Conservation (phyloP, 2,329 filamentous ascomycete genomes). For the Paraphoma sp. region DNA sequence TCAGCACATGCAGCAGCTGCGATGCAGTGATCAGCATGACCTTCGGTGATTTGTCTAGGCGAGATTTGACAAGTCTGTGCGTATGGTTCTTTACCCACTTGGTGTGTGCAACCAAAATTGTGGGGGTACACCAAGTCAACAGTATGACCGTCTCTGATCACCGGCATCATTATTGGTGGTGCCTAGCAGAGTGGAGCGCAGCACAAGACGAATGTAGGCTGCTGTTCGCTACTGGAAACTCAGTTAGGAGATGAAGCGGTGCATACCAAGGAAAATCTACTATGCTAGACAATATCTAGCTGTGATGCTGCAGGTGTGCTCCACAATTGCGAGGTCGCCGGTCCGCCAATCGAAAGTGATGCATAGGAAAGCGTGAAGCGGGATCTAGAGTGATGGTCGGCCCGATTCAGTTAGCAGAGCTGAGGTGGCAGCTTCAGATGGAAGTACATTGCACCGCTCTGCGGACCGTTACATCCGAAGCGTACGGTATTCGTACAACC, state of each 20-base stretch:
- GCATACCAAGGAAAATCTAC: constrained; percentile 10
- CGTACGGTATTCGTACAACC: neutral
- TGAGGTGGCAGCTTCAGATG: neutral
- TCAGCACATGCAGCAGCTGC: constrained; percentile 11
- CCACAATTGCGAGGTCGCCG: constrained; percentile 7
- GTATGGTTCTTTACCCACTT: neutral
- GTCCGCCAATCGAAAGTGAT: constrained; percentile 3
- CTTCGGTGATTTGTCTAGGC: constrained; percentile 13
- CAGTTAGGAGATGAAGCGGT: constrained; percentile 3
- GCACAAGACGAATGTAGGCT: constrained; percentile 6
- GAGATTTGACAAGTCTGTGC: neutral
- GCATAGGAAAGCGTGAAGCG: neutral
- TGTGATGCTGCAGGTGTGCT: constrained; percentile 1
- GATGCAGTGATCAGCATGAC: constrained; percentile 19
- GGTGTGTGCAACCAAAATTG: constrained; percentile 3
- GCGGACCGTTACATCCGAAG: neutral
- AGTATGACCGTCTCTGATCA: constrained; percentile 11
- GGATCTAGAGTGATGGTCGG: neutral
- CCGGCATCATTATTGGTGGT: constrained; percentile 19
- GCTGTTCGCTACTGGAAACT: constrained; percentile 18
- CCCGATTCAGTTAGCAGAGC: neutral
- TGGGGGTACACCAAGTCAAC: constrained; percentile 10
- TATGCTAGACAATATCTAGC: neutral
- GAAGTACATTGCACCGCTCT: neutral
- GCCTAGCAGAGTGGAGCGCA: constrained; percentile 17